Conservation (phyloP, 495 filamentous ascomycete species). For the Penicillium alfredii region DNA sequence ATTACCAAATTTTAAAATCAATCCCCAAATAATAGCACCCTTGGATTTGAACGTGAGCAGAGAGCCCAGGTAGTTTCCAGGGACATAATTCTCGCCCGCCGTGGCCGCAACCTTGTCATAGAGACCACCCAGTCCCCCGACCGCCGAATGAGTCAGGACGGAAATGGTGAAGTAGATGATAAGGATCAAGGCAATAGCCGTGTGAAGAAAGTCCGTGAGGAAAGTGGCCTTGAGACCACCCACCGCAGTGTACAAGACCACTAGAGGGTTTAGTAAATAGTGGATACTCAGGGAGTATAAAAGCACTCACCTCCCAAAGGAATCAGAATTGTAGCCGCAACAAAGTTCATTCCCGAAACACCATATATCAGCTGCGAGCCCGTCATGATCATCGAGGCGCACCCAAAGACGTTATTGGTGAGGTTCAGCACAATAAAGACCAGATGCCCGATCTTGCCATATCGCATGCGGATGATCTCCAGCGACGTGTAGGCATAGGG, state of each 20-base stretch:
- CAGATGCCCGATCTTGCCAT: slow-evolving; percentile 45
- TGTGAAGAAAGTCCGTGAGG: slow-evolving; percentile 36
- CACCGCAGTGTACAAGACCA: slow-evolving; percentile 36
- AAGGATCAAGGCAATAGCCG: slow-evolving; percentile 32
- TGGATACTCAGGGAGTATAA: background rate
- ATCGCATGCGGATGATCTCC: slow-evolving; percentile 49
- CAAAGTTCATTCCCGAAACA: slow-evolving; percentile 36
- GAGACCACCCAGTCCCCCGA: slow-evolving; percentile 31
- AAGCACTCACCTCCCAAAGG: slow-evolving; percentile 34
- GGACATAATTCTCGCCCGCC: slow-evolving; percentile 32
- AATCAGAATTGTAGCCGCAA: slow-evolving; percentile 40
- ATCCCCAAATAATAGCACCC: slow-evolving; percentile 44
- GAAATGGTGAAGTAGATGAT: slow-evolving; percentile 36
- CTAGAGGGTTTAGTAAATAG: slow-evolving; percentile 9
- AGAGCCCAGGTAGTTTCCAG: slow-evolving; percentile 43
- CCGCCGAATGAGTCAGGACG: slow-evolving; percentile 24
- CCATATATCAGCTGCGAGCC: slow-evolving; percentile 33
- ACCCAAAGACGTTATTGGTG: slow-evolving; percentile 47
- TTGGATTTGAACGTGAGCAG: slow-evolving; percentile 47
- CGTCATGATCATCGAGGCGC: slow-evolving; percentile 36
- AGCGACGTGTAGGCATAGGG: slow-evolving; percentile 53
- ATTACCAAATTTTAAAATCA: slow-evolving; percentile 45
- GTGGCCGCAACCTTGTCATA: slow-evolving; percentile 33
- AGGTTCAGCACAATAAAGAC: slow-evolving; percentile 48
- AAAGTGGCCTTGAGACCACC: slow-evolving; percentile 40